phyloP scores from a whole-genome alignment of 2,329 filamentous ascomycete genomes.

The Lithohypha guttulata region DNA sequence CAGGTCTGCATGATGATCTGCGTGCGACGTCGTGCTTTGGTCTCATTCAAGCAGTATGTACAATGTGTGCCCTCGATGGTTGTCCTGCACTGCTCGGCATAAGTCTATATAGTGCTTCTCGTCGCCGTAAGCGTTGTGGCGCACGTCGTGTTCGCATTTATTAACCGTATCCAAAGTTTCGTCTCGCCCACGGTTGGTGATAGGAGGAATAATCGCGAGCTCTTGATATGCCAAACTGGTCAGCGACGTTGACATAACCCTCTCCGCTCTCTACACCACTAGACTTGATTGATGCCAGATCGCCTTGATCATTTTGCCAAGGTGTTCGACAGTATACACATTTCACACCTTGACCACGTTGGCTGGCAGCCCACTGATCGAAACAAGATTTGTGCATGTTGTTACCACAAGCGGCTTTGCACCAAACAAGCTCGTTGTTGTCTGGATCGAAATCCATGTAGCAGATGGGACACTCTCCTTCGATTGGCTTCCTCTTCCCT shows the following conservation, averaged over 20 bases:
- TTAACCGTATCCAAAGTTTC: constrained; percentile 12
- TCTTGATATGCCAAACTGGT: constrained; percentile 31
- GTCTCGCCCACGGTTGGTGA: constrained; percentile 29
- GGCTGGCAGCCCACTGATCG: constrained; percentile 39
- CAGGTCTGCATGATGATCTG: too few species aligned
- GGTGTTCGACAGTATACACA: constrained; percentile 37
- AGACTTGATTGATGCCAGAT: constrained; percentile 25
- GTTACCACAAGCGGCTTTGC: constrained; percentile 51
- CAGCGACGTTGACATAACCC: constrained; percentile 37
- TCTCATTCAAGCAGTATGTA: too few species aligned
- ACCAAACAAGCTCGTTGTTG: constrained; percentile 44
- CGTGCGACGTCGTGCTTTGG: too few species aligned
- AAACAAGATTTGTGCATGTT: constrained; percentile 52
- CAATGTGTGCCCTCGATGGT: too few species aligned
- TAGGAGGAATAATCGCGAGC: constrained; percentile 32
- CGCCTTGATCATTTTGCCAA: constrained; percentile 29
- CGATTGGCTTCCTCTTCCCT: constrained; percentile 46
- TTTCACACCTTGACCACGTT: constrained; percentile 26
- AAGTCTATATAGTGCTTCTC: too few species aligned
- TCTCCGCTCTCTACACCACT: constrained; percentile 25
- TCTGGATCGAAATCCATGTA: constrained; percentile 43
- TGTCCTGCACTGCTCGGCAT: too few species aligned
- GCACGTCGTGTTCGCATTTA: too few species aligned
- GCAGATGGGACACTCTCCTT: constrained; percentile 55
- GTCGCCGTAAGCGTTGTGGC: too few species aligned